Conservation (phyloP, 2,329 filamentous ascomycete genomes). For the Neopestalotiopsis sp. region DNA sequence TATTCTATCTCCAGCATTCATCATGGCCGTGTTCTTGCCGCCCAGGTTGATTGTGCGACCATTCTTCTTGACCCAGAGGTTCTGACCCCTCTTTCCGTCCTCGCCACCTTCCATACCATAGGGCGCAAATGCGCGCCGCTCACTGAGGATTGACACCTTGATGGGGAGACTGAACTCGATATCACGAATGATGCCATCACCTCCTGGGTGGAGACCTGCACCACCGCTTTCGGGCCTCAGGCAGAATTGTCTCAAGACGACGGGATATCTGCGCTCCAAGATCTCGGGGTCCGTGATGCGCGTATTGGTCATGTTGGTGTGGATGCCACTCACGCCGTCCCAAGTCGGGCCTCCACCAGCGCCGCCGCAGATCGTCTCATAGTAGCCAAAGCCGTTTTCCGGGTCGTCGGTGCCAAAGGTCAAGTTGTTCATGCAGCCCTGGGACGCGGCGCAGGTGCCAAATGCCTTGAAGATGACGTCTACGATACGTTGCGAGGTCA, state of each 20-base stretch:
- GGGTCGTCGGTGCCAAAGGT: conserved; percentile 31
- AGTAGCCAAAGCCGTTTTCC: conserved; percentile 35
- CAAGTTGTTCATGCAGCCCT: conserved; percentile 35
- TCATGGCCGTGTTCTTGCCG: conserved; percentile 24
- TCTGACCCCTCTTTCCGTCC: conserved; percentile 8
- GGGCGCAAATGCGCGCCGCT: conserved; percentile 6
- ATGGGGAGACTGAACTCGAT: conserved; percentile 7
- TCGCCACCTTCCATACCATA: conserved; percentile 15
- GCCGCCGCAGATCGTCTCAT: conserved; percentile 42
- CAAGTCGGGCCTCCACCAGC: conserved; percentile 36
- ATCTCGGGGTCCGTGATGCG: conserved; percentile 41
- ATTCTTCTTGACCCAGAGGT: conserved; percentile 19
- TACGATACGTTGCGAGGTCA: conserved; percentile 34
- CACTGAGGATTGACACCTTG: conserved; percentile 12
- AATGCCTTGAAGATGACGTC: conserved; percentile 37
- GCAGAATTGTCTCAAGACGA: conserved; percentile 19
- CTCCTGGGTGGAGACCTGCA: background rate
- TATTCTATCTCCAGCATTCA: conserved; percentile 27
- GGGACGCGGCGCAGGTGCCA: conserved; percentile 29
- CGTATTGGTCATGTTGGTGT: conserved; percentile 42
- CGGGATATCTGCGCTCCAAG: conserved; percentile 33
- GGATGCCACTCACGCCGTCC: conserved; percentile 37
- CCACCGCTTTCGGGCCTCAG: background rate
- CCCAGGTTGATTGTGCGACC: conserved; percentile 26
- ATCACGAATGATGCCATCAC: conserved; percentile 8